Evolutionary conservation across 2,329 filamentous ascomycete genomes (phyloP), one percentile per base, ranked within the genome.

Genomic region (Plectosphaerella sp.): DNA sequence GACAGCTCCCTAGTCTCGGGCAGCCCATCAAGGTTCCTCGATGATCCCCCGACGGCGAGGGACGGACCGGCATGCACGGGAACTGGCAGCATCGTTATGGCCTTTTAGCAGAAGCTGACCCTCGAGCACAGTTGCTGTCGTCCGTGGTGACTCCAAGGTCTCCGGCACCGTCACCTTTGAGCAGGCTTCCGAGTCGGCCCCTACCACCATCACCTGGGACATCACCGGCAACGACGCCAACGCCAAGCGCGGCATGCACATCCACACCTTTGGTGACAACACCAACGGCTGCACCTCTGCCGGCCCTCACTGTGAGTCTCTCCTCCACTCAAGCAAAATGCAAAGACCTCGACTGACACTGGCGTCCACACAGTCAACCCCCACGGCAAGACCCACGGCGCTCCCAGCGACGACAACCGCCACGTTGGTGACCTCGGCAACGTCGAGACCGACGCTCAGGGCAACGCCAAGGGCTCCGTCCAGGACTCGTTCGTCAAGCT

Each of bases 231-330:
- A 97, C 77, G 92, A 97, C 71, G 68, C 93, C 76, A 96, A 96
- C 73, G 92, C 94, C 69, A 84, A 96, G 86, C 93, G 94, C 76
- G 94, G 91, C 75, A 91, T 97, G 83, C 94, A 99, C 83, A 87
- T 99, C 69, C 94, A 99, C 82, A 18, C 94, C 74, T 99, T 96
- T 69, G 94, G 94, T 72, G 94, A 97, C 84, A 97, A 97, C 84
- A 97, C 94, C 82, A 99, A 99, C 78, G 94, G 94, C 74, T 99
- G 94, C 89, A 97, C 93, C 61, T 96, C 89, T 62, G 94, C 94
- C 62, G 94, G 94, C 51, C 93, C 94, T 75, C 94, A 99, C 82
- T 99, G 91, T 96, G 79, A 71, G 89, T 77, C 36, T 14, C 18
- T 39, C 20, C 35, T 20, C 12, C 16, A 28, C 41, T 3, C 4